Evolutionary conservation across 1,284 basidiomycete genomes (phyloP), one percentile per base, ranked within the genome.

Genomic region (Neolentinus lepideus): DNA sequence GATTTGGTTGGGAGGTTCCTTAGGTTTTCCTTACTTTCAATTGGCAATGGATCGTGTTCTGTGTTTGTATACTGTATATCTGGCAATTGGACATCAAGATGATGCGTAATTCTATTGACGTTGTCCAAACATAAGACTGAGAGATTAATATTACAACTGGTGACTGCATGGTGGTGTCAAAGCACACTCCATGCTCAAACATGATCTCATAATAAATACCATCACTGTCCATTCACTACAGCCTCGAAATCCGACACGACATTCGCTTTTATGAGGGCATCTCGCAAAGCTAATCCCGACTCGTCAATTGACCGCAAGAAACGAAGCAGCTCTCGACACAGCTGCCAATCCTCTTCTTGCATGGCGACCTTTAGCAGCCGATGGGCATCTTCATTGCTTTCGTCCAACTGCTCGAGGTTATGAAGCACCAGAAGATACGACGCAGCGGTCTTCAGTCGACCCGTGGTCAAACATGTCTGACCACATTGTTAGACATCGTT

Each of bases 371-470:
- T 80, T 52, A 98, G 72, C 19, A 97, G 73, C 26, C 89, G 79
- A 25, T 93, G 80, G 1, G 88, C 92, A 61, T 96, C 92, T 47
- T 79, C 78, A 62, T 84, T 84, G 58, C 84, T 82, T 67, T 87
- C 89, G 59, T 94, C 90, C 51, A 92, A 74, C 59, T 94, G 90
- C 65, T 98, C 94, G 51, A 98, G 77, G 59, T 90, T 94, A 69
- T 99, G 95, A 56, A 99, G 73, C 1, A 99, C 93, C 26, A 99
- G 78, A 9, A 99, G 78, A 69, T 98, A 98, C 14, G 92, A 94
- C 0, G 88, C 92, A 0, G 97, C 97, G 1, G 94, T 95, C 63
- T 92, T 91, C 59, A 95, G 76, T 12, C 88, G 81, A 26, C 86
- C 83, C 2, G 84, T 79, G 0, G 76, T 69, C 45, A 99, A 75